Conservation (phyloP, 495 filamentous ascomycete species). For the Elaphomyces granulatus region DNA sequence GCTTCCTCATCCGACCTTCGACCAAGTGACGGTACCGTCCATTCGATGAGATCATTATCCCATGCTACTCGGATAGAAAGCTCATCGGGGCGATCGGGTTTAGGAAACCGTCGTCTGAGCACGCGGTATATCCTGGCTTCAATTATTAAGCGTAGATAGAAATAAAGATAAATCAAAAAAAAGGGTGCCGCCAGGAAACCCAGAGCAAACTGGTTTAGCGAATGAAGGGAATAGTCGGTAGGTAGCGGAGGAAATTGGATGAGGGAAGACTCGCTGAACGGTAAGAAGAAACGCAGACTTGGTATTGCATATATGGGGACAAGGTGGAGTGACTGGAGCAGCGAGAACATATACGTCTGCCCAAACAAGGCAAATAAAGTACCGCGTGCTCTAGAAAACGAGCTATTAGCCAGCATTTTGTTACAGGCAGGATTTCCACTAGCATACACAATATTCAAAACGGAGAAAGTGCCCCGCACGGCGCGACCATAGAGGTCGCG, state of each 20-base stretch:
- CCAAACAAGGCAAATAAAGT: slow-evolving; percentile 26
- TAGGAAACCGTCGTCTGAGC: slow-evolving; percentile 30
- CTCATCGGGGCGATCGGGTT: slow-evolving; percentile 29
- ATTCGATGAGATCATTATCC: slow-evolving; percentile 35
- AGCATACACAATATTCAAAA: slow-evolving; percentile 1
- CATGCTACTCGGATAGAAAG: slow-evolving; percentile 32
- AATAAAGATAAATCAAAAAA: slow-evolving; percentile 21
- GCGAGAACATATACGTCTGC: slow-evolving; percentile 34
- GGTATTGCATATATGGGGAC: slow-evolving; percentile 23
- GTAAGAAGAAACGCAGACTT: slow-evolving; percentile 18
- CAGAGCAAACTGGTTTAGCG: slow-evolving; percentile 15
- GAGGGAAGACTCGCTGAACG: slow-evolving; percentile 23
- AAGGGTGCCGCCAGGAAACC: slow-evolving; percentile 23
- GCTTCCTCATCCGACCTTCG: slow-evolving; percentile 30
- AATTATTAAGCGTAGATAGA: slow-evolving; percentile 27
- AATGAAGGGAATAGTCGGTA: slow-evolving; percentile 16
- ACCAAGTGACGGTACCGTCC: slow-evolving; percentile 31
- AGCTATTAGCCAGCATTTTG: slow-evolving; percentile 7
- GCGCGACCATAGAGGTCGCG: slow-evolving; percentile 15
- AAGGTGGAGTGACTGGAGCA: slow-evolving; percentile 34
- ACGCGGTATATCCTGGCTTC: slow-evolving; percentile 31
- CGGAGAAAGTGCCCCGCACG: slow-evolving; percentile 17
- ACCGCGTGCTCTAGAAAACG: slow-evolving; percentile 18
- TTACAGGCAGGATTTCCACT: not conserved
- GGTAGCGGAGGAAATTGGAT: slow-evolving; percentile 23